Evolutionary conservation across 2,329 filamentous ascomycete genomes (phyloP).

Genomic region (Mariannaea sp.): DNA sequence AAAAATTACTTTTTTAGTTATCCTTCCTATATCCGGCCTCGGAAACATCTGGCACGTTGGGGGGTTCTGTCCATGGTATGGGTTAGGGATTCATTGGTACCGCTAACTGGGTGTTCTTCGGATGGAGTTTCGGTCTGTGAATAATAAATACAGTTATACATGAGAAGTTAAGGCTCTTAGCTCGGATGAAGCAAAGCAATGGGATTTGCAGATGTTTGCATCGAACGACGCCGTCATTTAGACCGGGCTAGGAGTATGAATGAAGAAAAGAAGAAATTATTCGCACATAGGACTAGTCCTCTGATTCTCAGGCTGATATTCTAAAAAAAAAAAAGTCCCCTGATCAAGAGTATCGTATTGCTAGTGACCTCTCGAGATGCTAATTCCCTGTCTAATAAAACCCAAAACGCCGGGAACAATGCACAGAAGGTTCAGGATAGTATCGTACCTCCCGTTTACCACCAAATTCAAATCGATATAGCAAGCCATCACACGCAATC

Average conservation of each 20-base stretch:
- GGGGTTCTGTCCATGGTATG: neutral
- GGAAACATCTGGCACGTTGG: neutral
- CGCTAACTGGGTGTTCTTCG: neutral
- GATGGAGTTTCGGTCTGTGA: neutral
- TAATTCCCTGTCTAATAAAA: conserved; percentile 12
- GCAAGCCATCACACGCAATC: conserved; percentile 4
- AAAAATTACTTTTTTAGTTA: neutral
- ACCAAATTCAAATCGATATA: conserved; percentile 13
- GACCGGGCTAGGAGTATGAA: no score
- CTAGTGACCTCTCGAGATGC: conserved; percentile 12
- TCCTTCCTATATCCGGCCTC: neutral
- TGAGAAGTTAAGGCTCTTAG: neutral
- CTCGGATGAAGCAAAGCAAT: neutral
- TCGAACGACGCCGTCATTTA: neutral
- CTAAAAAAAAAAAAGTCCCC: no score
- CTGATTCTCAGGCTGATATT: no score
- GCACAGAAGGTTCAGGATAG: neutral
- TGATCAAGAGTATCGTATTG: conserved; percentile 7
- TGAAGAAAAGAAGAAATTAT: no score
- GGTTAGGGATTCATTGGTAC: neutral
- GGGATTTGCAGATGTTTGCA: neutral
- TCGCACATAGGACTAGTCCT: no score
- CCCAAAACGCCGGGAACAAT: conserved; percentile 14
- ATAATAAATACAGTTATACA: neutral
- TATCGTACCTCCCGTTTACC: neutral